Percentiles rank a stretch among this genome's conserved stretches.
These are phyloP conservation scores for Jamesozyma gamospora DNA, from an alignment of 805 yeast genomes.

Conservation along the genomic window DNA sequence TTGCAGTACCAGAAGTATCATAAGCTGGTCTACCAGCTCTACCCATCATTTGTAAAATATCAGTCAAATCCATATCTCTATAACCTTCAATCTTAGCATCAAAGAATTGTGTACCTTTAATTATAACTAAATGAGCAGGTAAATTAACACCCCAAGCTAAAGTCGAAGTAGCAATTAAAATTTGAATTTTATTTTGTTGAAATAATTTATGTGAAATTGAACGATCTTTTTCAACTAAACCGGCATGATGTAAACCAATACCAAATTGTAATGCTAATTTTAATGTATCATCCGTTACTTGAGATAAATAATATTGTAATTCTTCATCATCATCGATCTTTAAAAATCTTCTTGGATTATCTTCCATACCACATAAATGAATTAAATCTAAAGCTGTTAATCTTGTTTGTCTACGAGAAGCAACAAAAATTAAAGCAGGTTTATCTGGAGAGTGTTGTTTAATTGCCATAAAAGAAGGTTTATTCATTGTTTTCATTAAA, in stretches of 20 bases:
- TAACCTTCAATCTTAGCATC: constrained; percentile 92
- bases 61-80: constrained; percentile 87
- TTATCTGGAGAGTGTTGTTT: constrained; percentile 87
- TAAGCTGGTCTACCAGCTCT: constrained; percentile 99
- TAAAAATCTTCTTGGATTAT: constrained; percentile 55
- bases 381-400: constrained; percentile 71
- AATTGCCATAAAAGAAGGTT: constrained; percentile 86
- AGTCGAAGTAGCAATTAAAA: constrained; percentile 90
- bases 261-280: constrained; percentile 65
- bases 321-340: constrained; percentile 65
- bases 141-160: constrained; percentile 99
- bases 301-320: constrained; percentile 69
- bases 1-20: constrained; percentile 88
- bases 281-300: constrained; percentile 79
- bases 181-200: constrained; percentile 72
- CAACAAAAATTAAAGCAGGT: constrained; percentile 93
- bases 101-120: constrained; percentile 94
- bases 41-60: constrained; percentile 95
- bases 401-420: constrained; percentile 86
- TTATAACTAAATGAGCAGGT: constrained; percentile 96
- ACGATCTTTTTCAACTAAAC: constrained; percentile 83
- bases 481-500: constrained; percentile 52
- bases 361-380: constrained; percentile 55
- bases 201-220: constrained; percentile 82
- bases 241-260: constrained; percentile 95